Percentiles rank a stretch among this genome's conserved stretches.
These are phyloP conservation scores for Trichoderma orchidacearum DNA, from an alignment of 495 filamentous ascomycete species.

Conservation along the genomic window DNA sequence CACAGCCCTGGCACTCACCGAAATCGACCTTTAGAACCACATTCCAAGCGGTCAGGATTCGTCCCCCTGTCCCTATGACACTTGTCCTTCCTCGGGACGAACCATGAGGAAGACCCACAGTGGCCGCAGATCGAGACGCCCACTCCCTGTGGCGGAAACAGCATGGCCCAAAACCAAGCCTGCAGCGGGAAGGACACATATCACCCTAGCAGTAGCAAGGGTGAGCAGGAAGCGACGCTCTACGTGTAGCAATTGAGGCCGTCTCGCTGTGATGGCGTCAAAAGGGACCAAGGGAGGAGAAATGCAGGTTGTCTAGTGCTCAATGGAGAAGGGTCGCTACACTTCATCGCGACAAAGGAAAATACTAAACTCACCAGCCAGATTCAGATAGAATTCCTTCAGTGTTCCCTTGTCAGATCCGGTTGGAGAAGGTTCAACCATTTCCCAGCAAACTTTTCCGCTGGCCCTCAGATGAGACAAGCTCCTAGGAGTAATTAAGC, in stretches of 20 bases:
- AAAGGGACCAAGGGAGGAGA: neutral
- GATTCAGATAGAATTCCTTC: too few species aligned
- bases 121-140: constrained; percentile 4
- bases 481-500: too few species aligned
- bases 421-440: too few species aligned
- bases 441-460: too few species aligned
- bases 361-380: too few species aligned
- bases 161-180: neutral
- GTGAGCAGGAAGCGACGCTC: neutral
- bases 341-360: too few species aligned
- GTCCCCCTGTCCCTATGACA: neutral
- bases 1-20: neutral
- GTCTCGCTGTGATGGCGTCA: neutral
- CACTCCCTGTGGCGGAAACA: neutral
- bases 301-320: neutral
- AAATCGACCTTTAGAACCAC: neutral
- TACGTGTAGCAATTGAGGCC: neutral
- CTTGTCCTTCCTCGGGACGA: constrained; percentile 1
- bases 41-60: neutral
- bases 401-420: too few species aligned
- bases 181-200: neutral
- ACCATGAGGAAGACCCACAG: constrained; percentile 3
- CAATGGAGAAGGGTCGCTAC: neutral
- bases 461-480: too few species aligned
- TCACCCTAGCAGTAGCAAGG: neutral